These are phyloP conservation scores for Ascocoryne sarcoides DNA, from an alignment of 2,329 filamentous ascomycete species.

Conservation along the genomic window DNA sequence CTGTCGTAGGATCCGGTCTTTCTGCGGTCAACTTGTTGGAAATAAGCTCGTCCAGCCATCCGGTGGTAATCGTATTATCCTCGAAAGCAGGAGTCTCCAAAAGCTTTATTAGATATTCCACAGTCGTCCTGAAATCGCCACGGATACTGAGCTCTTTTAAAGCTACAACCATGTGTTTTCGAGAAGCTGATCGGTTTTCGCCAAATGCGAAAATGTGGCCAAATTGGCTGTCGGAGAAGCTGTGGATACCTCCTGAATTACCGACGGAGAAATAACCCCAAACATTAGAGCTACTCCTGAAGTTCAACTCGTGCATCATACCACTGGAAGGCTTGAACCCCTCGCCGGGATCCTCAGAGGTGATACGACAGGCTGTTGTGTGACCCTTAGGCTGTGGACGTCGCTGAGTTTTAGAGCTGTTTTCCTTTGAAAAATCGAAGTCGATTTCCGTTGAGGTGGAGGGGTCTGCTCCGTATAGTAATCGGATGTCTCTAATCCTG, in stretches of 20 bases:
- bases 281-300: constrained; percentile 95
- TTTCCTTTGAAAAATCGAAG: constrained; percentile 87
- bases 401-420: constrained; percentile 75
- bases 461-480: constrained; percentile 92
- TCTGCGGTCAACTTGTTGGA: constrained; percentile 96
- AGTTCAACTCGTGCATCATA: constrained; percentile 98
- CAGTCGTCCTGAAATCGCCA: constrained; percentile 96
- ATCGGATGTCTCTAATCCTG: constrained; percentile 88
- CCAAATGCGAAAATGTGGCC: constrained; percentile 99
- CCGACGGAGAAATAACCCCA: constrained; percentile 99
- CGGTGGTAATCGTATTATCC: constrained; percentile 97
- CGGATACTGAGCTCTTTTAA: constrained; percentile 98
- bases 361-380: constrained; percentile 97
- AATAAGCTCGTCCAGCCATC: constrained; percentile 97
- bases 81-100: constrained; percentile 97
- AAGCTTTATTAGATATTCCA: constrained; percentile 98
- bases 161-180: constrained; percentile 98
- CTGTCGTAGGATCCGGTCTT: constrained; percentile 84
- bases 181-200: constrained; percentile 89
- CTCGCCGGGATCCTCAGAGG: constrained; percentile 96
- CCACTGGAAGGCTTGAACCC: constrained; percentile 99
- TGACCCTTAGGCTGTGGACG: constrained; percentile 91
- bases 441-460: constrained; percentile 82
- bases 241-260: constrained; percentile 94
- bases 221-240: constrained; percentile 97